Evolutionary conservation across 2,329 filamentous ascomycete genomes (phyloP).

Genomic region (Teratosphaeria gauchensis): DNA sequence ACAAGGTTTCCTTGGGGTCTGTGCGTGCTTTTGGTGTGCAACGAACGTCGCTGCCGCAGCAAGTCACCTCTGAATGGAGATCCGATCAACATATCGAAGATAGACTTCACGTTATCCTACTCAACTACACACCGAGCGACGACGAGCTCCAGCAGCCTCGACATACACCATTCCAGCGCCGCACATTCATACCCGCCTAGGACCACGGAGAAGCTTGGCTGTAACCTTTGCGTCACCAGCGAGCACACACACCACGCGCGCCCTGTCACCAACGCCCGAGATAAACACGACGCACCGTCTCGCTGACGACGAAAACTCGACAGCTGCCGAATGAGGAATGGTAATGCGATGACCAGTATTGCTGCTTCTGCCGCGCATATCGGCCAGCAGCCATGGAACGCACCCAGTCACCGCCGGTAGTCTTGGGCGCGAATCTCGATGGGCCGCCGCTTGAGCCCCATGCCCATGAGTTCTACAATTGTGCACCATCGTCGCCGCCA

Average conservation of each 20-base stretch:
- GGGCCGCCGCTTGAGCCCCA: slow-evolving; percentile 9
- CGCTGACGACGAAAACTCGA: background rate
- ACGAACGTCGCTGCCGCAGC: background rate
- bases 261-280: background rate
- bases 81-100: background rate
- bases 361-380: background rate
- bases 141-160: background rate
- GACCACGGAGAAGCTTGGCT: background rate
- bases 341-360: slow-evolving; percentile 2
- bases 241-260: background rate
- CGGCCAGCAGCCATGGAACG: slow-evolving; percentile 5
- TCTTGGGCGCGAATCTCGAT: slow-evolving; percentile 9
- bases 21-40: background rate
- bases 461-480: slow-evolving; percentile 10
- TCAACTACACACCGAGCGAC: background rate
- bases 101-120: background rate
- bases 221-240: background rate
- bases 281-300: background rate
- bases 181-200: background rate
- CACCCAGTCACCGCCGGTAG: slow-evolving; percentile 4
- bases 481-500: slow-evolving; percentile 1
- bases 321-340: background rate
- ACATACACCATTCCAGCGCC: background rate
- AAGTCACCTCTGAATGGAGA: background rate
- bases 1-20: background rate